Conservation (phyloP, 768 basidiomycete genomes). For the Strobilomyces echinocephalus region DNA sequence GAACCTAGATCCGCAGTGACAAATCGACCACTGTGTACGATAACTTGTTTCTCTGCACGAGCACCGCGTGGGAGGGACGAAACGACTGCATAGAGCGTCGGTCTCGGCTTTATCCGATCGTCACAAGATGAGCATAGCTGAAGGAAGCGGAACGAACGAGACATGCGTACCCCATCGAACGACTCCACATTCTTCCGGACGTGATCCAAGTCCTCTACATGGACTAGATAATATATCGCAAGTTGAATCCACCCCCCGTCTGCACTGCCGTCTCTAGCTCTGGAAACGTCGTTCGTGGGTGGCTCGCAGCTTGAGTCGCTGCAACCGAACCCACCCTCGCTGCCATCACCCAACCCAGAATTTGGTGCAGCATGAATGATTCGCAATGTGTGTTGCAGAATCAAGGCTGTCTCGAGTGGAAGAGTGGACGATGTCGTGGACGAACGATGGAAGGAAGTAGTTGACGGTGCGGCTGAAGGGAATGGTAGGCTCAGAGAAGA, state of each 20-base stretch:
- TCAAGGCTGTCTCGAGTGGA: constrained; percentile 63
- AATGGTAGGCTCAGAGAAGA: constrained; percentile 62
- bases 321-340: constrained; percentile 23
- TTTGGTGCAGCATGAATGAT: constrained; percentile 55
- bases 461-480: constrained; percentile 31
- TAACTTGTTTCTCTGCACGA: constrained; percentile 69
- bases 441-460: constrained; percentile 20
- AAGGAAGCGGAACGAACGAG: not conserved
- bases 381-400: constrained; percentile 74
- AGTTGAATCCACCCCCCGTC: constrained; percentile 52
- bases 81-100: constrained; percentile 57
- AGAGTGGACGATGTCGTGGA: constrained; percentile 54
- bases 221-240: constrained; percentile 69
- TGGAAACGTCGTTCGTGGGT: constrained; percentile 33
- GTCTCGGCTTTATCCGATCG: constrained; percentile 17
- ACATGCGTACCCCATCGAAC: constrained; percentile 16
- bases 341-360: constrained; percentile 32
- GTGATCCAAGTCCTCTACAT: constrained; percentile 34
- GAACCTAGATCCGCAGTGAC: constrained; percentile 29
- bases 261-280: constrained; percentile 12
- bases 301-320: constrained; percentile 10
- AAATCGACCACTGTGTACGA: constrained; percentile 64
- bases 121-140: not conserved
- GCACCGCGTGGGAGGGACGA: constrained; percentile 69
- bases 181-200: constrained; percentile 39